Base-by-base conservation (phyloP, 208 protist species). In the Trypanosoma platydactyli region DNA sequence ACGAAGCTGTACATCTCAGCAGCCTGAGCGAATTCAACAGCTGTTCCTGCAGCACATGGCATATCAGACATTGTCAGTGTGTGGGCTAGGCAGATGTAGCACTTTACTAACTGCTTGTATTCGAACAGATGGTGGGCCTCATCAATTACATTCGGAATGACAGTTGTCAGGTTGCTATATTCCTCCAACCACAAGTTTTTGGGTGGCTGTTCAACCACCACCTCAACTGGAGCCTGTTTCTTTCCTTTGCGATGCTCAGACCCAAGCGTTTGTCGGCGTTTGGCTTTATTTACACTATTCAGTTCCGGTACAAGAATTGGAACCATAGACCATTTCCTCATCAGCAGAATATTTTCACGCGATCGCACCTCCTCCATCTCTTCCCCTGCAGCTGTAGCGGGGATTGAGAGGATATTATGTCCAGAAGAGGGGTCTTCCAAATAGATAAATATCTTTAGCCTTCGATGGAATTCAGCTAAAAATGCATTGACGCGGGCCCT, bases 21-120 rank as follows among this genome's bases (percentile, higher is more conserved):
- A 12, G 75, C 55, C 48, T 81, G 71, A 33, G 79, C 69, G 58
- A 71, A 73, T 35, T 84, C 79, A 24, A 79, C 58, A 5, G 71
- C 70, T 16, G 69, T 75, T 38, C 61, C 69, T 44, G 69, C 69
- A 41, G 69, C 69, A 52, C 15, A 63, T 13, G 16, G 12, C 35
- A 35, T 40, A 38, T 42, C 62, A 57, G 61, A 63, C 5, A 75
- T 35, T 1, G 49, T 52, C 41, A 68, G 33, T 7, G 35, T 33
- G 27, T 75, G 69, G 13, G 69, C 69, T n/a, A 75, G 25, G 18
- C n/a, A 50, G n/a, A 64, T 46, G 46, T 68, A 75, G 27, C 69
- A 75, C 35, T 52, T 60, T 46, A 52, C 53, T 46, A 64, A 20
- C 24, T 67, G 25, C 11, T 50, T 61, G 29, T 59, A 68, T n/a